Evolutionary conservation across 805 yeast genomes (phyloP).

Genomic region (Yarrowia deformans): DNA sequence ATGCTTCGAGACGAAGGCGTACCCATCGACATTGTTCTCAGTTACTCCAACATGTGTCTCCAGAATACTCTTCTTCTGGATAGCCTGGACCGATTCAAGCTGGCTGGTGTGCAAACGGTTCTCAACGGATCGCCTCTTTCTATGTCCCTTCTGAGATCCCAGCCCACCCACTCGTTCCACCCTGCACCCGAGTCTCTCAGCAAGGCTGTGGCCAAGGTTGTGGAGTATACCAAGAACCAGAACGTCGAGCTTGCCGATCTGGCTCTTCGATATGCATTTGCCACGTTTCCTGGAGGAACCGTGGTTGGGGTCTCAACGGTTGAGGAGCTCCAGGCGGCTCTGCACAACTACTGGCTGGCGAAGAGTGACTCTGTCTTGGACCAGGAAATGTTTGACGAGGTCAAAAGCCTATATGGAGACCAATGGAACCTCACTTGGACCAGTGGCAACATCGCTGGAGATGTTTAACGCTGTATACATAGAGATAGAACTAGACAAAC

Average conservation of each 20-base stretch:
- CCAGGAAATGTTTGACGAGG: conserved; percentile 25
- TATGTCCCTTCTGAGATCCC: conserved; percentile 82
- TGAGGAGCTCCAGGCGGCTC: conserved; percentile 69
- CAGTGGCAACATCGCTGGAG: conserved; percentile 36
- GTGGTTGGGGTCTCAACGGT: conserved; percentile 79
- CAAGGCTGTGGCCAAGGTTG: conserved; percentile 55
- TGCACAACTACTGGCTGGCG: conserved; percentile 62
- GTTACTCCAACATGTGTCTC: conserved; percentile 81
- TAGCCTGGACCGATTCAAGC: conserved; percentile 53
- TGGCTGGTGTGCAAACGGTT: conserved; percentile 64
- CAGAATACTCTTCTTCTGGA: conserved; percentile 70
- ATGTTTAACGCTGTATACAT: not conserved
- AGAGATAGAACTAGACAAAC: conserved; percentile 16
- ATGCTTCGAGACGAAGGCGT: conserved; percentile 56
- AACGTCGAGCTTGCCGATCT: conserved; percentile 78
- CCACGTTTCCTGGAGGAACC: conserved; percentile 70
- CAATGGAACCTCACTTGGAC: conserved; percentile 37
- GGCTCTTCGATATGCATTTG: conserved; percentile 77
- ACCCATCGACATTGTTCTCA: conserved; percentile 73
- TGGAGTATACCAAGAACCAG: conserved; percentile 53
- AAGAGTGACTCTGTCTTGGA: conserved; percentile 45
- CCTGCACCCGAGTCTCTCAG: conserved; percentile 73
- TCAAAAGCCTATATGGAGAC: conserved; percentile 32
- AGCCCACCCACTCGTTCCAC: conserved; percentile 74
- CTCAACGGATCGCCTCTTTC: conserved; percentile 85